Percentiles rank a stretch among this genome's conserved stretches.
phyloP scores from a whole-genome alignment of 2,329 filamentous ascomycete species.

The Gnomoniopsis sp. region DNA sequence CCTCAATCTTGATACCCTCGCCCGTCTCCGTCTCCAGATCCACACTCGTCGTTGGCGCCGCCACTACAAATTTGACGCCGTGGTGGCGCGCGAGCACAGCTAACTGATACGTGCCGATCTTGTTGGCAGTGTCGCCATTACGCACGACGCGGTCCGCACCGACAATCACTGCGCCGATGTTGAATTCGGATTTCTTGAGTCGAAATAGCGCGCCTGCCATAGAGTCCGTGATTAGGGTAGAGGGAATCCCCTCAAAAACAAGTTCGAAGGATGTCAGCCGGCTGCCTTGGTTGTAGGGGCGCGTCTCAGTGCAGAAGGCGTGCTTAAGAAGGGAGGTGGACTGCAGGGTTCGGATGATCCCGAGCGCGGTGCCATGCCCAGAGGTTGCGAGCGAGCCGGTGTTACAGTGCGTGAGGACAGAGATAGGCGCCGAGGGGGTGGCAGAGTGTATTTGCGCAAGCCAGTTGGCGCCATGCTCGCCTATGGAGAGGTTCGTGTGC shows the following conservation, averaged over 20 bases:
- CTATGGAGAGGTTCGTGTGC: conserved; percentile 82
- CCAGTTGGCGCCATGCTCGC: conserved; percentile 79
- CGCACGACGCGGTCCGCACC: conserved; percentile 93
- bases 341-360: conserved; percentile 84
- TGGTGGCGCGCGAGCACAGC: conserved; percentile 88
- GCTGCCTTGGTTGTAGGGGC: conserved; percentile 97
- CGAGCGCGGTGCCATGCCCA: conserved; percentile 93
- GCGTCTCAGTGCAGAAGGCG: conserved; percentile 94
- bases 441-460: conserved; percentile 59
- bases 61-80: conserved; percentile 90
- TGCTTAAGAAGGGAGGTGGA: conserved; percentile 64
- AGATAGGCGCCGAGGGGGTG: conserved; percentile 52
- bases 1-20: conserved; percentile 81
- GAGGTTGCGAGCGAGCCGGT: conserved; percentile 95
- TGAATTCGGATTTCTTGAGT: conserved; percentile 56
- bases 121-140: conserved; percentile 97
- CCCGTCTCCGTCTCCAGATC: conserved; percentile 79
- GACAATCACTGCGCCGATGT: conserved; percentile 84
- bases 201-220: conserved; percentile 88
- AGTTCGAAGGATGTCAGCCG: conserved; percentile 93
- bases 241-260: conserved; percentile 87
- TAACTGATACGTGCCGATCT: conserved; percentile 92
- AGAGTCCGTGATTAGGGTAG: conserved; percentile 90
- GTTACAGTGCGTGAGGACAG: conserved; percentile 97
- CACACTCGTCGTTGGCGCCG: conserved; percentile 90